A percentile compares a stretch with the other conserved stretches of the same genome.
These are phyloP conservation scores for Diplotaxis tenuifolia DNA, from an alignment of 345 rosid species.

Conservation along the genomic window DNA sequence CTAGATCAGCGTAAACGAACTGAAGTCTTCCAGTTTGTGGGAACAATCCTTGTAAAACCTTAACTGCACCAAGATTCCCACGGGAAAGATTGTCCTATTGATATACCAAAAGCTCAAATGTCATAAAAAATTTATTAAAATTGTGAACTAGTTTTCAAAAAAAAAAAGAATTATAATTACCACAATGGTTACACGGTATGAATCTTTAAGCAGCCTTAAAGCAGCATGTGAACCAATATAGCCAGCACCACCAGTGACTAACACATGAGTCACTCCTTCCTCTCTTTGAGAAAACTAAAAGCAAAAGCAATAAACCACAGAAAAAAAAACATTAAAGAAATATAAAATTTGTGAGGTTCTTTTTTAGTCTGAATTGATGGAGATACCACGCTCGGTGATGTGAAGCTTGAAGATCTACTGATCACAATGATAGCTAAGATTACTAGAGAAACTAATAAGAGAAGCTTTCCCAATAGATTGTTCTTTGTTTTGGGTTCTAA, in stretches of 20 bases:
- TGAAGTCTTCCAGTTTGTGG: constrained; percentile 95
- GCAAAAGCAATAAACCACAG: not conserved
- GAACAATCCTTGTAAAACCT: constrained; percentile 69
- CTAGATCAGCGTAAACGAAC: constrained; percentile 84
- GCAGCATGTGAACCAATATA: constrained; percentile 95
- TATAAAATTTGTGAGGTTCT: not conserved
- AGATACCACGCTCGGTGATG: constrained; percentile 63
- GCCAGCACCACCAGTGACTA: constrained; percentile 97
- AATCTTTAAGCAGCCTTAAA: constrained; percentile 69
- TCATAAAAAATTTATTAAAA: not conserved
- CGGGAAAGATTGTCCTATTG: constrained; percentile 93
- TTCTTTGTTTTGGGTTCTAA: constrained; percentile 72
- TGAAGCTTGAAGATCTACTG: constrained; percentile 70
- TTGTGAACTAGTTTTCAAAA: not conserved
- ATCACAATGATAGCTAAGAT: constrained; percentile 79
- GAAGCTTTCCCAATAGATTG: constrained; percentile 64
- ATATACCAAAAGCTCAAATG: not conserved
- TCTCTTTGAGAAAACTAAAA: constrained; percentile 65
- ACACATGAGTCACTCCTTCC: constrained; percentile 77
- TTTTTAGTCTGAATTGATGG: not conserved
- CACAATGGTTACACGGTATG: constrained; percentile 82
- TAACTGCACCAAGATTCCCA: constrained; percentile 88
- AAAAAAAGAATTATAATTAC: constrained; percentile 37
- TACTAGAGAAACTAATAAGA: constrained; percentile 66
- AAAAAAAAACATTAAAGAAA: not conserved